Base-by-base conservation (phyloP, 106 monocot species). In the Posidonia australis region DNA sequence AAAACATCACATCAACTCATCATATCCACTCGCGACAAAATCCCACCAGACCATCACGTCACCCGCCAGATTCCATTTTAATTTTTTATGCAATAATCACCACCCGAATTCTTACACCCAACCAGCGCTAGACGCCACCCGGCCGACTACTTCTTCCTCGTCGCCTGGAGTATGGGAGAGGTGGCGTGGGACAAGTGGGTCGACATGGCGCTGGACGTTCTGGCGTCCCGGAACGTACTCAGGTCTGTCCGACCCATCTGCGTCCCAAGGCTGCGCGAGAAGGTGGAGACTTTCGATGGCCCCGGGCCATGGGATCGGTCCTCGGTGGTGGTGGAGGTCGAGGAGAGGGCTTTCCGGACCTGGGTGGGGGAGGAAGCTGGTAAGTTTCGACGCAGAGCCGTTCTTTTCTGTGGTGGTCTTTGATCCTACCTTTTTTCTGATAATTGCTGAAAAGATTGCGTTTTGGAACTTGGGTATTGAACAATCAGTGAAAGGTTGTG, bases 261-360 rank as follows among this genome's bases (percentile, higher is more conserved):
- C 17, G 4, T 52, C 23, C 51, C 51, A 3, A 5, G 12, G 28
- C 17, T 17, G 10, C 17, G n/a, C 9, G 66, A 32, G 6, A 18
- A 49, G 51, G 51, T 66, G 14, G 31, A 52, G 52, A 66, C 48
- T 16, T 66, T 66, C 18, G 49, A 66, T 17, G 49, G 49, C 23
- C 66, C 51, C 3, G 29, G 66, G 48, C 30, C 66, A 28, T 66
- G 66, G 49, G 66, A 66, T 27, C 49, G 66, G 2, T 20, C 30
- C 9, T 26, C 66, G 27, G 66, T 66, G 51, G 66, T 51, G 66
- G 18, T 66, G 44, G 51, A 52, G 30, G 66, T 66, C 10, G 51
- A 52, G 47, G 66, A 66, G 26, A 48, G 22, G 22, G 27, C 22
- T 64, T 44, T 62, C 41, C n/a, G 3, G 62, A 42, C 18, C 5